Evolutionary conservation across 768 basidiomycete species (phyloP).

Genomic region (Podaxis mareebaensis): DNA sequence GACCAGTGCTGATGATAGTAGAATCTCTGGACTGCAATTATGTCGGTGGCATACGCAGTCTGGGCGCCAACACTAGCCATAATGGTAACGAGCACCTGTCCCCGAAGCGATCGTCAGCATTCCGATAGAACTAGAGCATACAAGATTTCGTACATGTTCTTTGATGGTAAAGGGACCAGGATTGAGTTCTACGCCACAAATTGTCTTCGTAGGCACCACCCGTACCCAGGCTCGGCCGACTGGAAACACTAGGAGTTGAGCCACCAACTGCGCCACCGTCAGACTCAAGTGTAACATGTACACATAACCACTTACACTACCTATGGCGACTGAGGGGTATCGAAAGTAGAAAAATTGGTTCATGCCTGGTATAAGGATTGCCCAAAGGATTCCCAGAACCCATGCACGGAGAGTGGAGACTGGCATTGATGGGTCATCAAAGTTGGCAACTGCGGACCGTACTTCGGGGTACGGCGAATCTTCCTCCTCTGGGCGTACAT

Average conservation of each 20-base stretch:
- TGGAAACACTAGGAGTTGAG: constrained; percentile 70
- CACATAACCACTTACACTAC: constrained; percentile 35
- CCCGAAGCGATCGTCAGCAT: constrained; percentile 13
- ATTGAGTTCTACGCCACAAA: constrained; percentile 66
- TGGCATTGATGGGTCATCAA: constrained; percentile 68
- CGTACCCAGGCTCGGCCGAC: constrained; percentile 68
- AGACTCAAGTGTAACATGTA: constrained; percentile 19
- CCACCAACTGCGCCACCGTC: constrained; percentile 48
- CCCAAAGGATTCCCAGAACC: constrained; percentile 56
- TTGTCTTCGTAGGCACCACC: constrained; percentile 47
- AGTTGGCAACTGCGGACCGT: constrained; percentile 73
- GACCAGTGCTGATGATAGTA: constrained; percentile 61
- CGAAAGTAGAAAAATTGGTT: constrained; percentile 81
- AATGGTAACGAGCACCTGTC: constrained; percentile 63
- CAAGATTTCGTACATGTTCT: constrained; percentile 42
- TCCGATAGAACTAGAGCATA: constrained; percentile 6
- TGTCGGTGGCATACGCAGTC: constrained; percentile 66
- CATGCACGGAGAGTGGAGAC: constrained; percentile 59
- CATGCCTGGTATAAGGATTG: constrained; percentile 66
- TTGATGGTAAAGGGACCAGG: constrained; percentile 80
- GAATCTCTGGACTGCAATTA: constrained; percentile 71
- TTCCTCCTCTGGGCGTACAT: constrained; percentile 39
- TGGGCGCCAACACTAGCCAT: constrained; percentile 61
- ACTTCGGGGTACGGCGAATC: constrained; percentile 89
- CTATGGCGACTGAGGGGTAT: constrained; percentile 64